Conservation (phyloP, 768 basidiomycete genomes). For the Crucibulum laeve region DNA sequence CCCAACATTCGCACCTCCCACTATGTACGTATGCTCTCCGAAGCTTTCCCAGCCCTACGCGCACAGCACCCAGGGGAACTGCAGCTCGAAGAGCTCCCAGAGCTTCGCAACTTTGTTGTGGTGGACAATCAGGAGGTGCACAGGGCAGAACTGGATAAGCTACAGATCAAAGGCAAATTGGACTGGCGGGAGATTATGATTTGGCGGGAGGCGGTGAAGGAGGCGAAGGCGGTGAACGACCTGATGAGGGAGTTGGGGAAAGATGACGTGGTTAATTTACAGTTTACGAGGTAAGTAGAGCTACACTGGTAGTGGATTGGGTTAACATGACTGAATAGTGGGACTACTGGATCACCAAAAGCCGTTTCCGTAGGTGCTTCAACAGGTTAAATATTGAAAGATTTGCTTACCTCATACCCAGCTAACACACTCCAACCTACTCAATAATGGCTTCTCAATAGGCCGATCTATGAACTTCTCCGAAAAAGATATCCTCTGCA, state of each 20-base stretch:
- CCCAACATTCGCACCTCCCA: conserved; percentile 63
- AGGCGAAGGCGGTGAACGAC: conserved; percentile 38
- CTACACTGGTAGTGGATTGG: not conserved
- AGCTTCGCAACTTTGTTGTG: conserved; percentile 59
- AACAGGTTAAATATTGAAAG: not conserved
- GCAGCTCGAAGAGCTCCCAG: conserved; percentile 53
- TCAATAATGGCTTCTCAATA: conserved; percentile 74
- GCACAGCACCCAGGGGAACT: conserved; percentile 48
- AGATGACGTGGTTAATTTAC: conserved; percentile 77
- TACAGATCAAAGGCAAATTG: conserved; percentile 44
- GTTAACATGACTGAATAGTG: conserved; percentile 33
- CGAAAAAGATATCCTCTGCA: conserved; percentile 67
- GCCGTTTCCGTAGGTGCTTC: conserved; percentile 64
- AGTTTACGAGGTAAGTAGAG: conserved; percentile 70
- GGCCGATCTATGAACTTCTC: conserved; percentile 70
- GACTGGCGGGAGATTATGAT: conserved; percentile 73
- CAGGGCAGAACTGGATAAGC: conserved; percentile 29
- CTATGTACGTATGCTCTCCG: conserved; percentile 57
- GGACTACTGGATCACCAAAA: conserved; percentile 79
- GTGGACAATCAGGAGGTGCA: conserved; percentile 54
- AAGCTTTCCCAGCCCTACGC: conserved; percentile 53
- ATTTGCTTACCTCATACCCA: conserved; percentile 16
- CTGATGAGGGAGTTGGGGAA: conserved; percentile 36
- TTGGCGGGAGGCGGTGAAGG: conserved; percentile 54
- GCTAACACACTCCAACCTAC: conserved; percentile 75